Evolutionary conservation across 2,329 filamentous ascomycete species (phyloP), one percentile per base, ranked within the genome.

Genomic region (Colletotrichum euphorbiae): DNA sequence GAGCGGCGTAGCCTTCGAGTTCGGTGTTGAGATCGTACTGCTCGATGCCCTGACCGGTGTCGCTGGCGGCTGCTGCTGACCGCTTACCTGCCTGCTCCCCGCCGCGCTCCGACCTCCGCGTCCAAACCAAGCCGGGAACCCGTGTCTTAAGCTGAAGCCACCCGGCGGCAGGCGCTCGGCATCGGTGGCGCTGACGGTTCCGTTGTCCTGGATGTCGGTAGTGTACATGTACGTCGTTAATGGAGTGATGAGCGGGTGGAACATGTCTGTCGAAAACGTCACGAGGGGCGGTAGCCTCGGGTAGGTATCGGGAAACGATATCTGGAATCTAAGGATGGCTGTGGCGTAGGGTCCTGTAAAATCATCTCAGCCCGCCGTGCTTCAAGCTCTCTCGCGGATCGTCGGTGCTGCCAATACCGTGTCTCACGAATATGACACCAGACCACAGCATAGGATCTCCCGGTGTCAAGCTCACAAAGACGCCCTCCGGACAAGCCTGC

Each of bases 201-300:
- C 93, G 63, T 87, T 87, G 69, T 90, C 90, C 69, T 92, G 88
- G 40, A 91, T 89, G 65, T 91, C 90, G 70, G 93, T 94, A 46
- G 93, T 92, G 82, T 97, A 97, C 76, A 93, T 96, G 80, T 97
- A 97, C 3, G 93, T 97, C n/a, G 94, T 97, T 70, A 97, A 85
- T 42, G 96, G 94, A 7, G 94, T 94, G 72, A 98, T 90, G 46
- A 99, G 85, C 17, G 95, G 95, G 77, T 99, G 95, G 78, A 98
- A 99, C 72, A 98, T 91, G 77, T 98, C 95, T 73, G 93, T 97
- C 51, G 89, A 88, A 79, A 99, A 97, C 62, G 91, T 95, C 72
- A 99, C 89, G 17, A 94, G 84, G 9, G 96, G 96, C 57, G 95
- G 93, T 19, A 93, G 81, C 58, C 85, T 81, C 12, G 95, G 95